A percentile compares a stretch with the other conserved stretches of the same genome.
Conservation (phyloP, 129 eudicot genomes). For the Flaveria trinervia region DNA sequence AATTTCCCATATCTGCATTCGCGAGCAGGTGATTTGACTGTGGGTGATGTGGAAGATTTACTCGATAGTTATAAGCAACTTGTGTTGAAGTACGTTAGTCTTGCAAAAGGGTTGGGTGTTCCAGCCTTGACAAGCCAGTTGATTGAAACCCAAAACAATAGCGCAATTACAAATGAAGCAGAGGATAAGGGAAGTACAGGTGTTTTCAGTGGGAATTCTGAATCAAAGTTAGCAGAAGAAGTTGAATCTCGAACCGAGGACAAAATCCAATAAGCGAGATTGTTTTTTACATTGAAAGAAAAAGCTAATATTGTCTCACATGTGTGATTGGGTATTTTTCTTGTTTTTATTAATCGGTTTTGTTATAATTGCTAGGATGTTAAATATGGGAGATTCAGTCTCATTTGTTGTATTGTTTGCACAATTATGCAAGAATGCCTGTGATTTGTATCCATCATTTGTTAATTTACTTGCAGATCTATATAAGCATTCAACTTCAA, state of each 20-base stretch:
- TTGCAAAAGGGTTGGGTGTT: conserved; percentile 74
- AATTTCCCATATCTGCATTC: conserved; percentile 73
- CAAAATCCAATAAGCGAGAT: conserved; percentile 23
- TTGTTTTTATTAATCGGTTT: conserved; percentile 4
- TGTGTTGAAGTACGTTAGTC: conserved; percentile 76
- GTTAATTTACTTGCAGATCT: neutral
- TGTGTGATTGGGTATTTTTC: neutral
- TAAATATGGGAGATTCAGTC: neutral
- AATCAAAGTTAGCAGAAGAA: conserved; percentile 36
- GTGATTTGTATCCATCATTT: neutral
- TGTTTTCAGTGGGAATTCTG: conserved; percentile 30
- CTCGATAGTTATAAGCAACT: conserved; percentile 71
- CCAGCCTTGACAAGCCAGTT: conserved; percentile 21
- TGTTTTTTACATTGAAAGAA: neutral
- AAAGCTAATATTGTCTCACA: neutral
- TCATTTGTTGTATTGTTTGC: conserved; percentile 22
- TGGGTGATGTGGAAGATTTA: conserved; percentile 72
- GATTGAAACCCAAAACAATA: conserved; percentile 22
- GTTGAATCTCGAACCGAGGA: conserved; percentile 35
- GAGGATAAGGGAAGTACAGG: conserved; percentile 25
- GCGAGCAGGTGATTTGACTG: conserved; percentile 71
- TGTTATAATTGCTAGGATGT: neutral
- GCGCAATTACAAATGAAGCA: conserved; percentile 27
- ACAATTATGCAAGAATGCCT: conserved; percentile 2
- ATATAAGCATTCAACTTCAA: neutral